A percentile compares a stretch with the other conserved stretches of the same genome.
Conservation (phyloP, 257 asterid genomes). For the Jaltomata sinuosa region DNA sequence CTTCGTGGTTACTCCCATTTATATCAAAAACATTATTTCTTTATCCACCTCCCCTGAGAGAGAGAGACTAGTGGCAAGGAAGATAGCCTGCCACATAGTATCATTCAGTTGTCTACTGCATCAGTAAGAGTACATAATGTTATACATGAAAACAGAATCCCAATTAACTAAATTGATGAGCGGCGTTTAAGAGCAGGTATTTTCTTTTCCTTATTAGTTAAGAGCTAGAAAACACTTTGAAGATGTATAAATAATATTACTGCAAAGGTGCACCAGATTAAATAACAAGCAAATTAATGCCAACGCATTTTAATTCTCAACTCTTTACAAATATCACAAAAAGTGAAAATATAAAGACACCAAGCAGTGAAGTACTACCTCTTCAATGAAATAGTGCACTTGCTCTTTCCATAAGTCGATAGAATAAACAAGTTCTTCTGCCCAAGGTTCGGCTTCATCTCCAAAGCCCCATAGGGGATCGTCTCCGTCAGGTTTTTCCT, state of each 20-base stretch:
- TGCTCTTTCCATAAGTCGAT: slow-evolving; percentile 86
- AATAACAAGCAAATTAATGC: background rate
- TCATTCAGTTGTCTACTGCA: background rate
- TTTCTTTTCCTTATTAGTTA: background rate
- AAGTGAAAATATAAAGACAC: background rate
- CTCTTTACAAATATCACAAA: background rate
- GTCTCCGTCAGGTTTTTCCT: slow-evolving; percentile 16
- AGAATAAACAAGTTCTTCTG: slow-evolving; percentile 69
- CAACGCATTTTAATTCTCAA: background rate
- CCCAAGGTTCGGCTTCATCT: slow-evolving; percentile 79
- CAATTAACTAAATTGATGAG: background rate
- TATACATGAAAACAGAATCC: background rate
- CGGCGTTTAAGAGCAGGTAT: background rate
- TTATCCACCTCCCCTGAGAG: background rate
- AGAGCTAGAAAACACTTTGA: background rate
- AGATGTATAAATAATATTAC: background rate
- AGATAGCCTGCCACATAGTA: background rate
- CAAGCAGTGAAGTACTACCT: slow-evolving; percentile 36
- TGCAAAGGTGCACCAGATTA: background rate
- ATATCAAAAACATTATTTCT: too few species aligned
- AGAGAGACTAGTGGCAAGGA: background rate
- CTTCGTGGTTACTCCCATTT: background rate
- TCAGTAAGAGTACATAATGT: background rate
- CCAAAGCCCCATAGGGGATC: slow-evolving; percentile 76
- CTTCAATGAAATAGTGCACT: slow-evolving; percentile 61